Percentiles rank a stretch among this genome's conserved stretches.
Conservation (phyloP, 495 filamentous ascomycete genomes). For the Penicillium desertorum region DNA sequence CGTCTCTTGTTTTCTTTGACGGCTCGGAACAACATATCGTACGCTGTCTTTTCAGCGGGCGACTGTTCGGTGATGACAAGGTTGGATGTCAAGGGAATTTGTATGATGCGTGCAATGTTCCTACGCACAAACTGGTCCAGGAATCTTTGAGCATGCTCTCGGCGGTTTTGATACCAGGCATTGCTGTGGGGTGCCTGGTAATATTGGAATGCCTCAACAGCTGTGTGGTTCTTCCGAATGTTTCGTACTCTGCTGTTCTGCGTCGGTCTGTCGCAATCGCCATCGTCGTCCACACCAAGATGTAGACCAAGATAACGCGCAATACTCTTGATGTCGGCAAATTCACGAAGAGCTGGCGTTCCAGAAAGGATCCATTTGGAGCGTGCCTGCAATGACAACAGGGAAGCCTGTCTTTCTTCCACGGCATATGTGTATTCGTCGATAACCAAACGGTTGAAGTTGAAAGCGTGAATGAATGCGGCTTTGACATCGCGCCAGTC, state of each 20-base stretch:
- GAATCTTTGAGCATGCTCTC: conserved; percentile 52
- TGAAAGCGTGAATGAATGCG: conserved; percentile 57
- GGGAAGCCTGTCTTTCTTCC: conserved; percentile 27
- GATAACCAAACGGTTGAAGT: conserved; percentile 61
- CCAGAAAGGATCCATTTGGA: conserved; percentile 69
- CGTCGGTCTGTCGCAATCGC: conserved; percentile 32
- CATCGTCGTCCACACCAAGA: conserved; percentile 53
- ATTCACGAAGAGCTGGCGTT: conserved; percentile 58
- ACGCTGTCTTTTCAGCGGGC: conserved; percentile 45
- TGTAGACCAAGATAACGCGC: conserved; percentile 55
- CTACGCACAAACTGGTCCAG: conserved; percentile 53
- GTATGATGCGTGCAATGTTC: conserved; percentile 48
- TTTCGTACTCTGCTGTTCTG: conserved; percentile 35
- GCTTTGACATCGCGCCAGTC: conserved; percentile 24
- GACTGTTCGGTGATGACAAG: conserved; percentile 39
- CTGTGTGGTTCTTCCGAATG: conserved; percentile 28
- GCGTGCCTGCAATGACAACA: conserved; percentile 43
- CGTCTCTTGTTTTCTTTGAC: conserved; percentile 35
- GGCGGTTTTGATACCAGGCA: conserved; percentile 53
- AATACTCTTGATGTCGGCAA: conserved; percentile 59
- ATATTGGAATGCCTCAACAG: conserved; percentile 49
- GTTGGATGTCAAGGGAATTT: conserved; percentile 41
- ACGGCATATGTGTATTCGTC: conserved; percentile 67
- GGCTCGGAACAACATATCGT: conserved; percentile 48
- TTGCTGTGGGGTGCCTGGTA: conserved; percentile 44